These are phyloP conservation scores for Pulveroboletus sp. DNA, from an alignment of 768 basidiomycete species.

Conservation along the genomic window DNA sequence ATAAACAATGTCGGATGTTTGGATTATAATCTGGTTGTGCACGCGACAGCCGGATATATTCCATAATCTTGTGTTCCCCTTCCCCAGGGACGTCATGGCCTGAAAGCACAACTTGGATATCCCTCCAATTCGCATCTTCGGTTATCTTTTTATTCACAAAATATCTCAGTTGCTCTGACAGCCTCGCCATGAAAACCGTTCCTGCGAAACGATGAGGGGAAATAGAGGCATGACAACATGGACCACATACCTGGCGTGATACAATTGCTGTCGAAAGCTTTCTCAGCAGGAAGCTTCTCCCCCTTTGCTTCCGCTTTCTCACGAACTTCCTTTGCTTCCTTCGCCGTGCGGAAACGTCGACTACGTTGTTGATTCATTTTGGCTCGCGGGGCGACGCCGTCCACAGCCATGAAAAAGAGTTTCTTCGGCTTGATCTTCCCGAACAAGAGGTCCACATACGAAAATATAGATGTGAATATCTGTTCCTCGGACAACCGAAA, in stretches of 20 bases:
- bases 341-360: slow-evolving; percentile 89
- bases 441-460: slow-evolving; percentile 96
- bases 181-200: slow-evolving; percentile 89
- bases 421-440: slow-evolving; percentile 97
- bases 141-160: slow-evolving; percentile 98
- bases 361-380: slow-evolving; percentile 99
- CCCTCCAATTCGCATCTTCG: slow-evolving; percentile 94
- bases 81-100: slow-evolving; percentile 99
- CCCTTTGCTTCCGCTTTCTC: slow-evolving; percentile 87
- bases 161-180: slow-evolving; percentile 91
- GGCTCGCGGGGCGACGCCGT: slow-evolving; percentile 93
- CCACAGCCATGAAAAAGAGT: slow-evolving; percentile 97
- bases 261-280: slow-evolving; percentile 97
- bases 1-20: slow-evolving; percentile 95
- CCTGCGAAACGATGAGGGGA: slow-evolving; percentile 39
- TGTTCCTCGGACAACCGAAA: slow-evolving; percentile 95
- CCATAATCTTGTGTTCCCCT: slow-evolving; percentile 99
- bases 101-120: slow-evolving; percentile 87
- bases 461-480: slow-evolving; percentile 94
- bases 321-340: slow-evolving; percentile 81
- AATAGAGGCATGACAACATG: neutral
- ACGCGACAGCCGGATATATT: slow-evolving; percentile 91
- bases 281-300: slow-evolving; percentile 87
- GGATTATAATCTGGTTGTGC: slow-evolving; percentile 96
- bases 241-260: slow-evolving; percentile 86